Evolutionary conservation across 2,329 filamentous ascomycete species (phyloP), one percentile per base, ranked within the genome.

Genomic region (Cyphellophora europaea): DNA sequence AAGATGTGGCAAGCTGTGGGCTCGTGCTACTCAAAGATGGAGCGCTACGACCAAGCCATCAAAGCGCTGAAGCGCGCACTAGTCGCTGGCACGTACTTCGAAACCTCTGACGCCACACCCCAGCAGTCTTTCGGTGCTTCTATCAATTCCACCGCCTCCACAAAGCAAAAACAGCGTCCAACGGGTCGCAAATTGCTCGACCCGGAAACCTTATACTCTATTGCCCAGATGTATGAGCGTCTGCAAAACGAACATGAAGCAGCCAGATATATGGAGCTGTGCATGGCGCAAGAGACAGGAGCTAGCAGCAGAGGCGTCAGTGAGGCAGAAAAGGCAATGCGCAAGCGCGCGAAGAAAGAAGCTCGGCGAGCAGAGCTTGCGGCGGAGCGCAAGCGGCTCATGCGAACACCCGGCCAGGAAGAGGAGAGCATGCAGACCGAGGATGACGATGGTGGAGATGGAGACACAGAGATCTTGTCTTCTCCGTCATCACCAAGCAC

Each of bases 1-100:
- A 96, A 96, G 59, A 93, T 98, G 84, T 98, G 91, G 91, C 82
- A 91, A 66, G 91, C 91, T 0, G 87, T 98, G 4, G 91, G 85
- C 6, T 83, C 83, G 19, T 95, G 89, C 55, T 79, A 93, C 44
- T 82, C 89, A 42, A 89, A 88, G 55, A 93, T 95, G 71, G 81
- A 79, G 34, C 78, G 88, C 36, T 69, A 85, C 33, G 72, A 79
- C n/a, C 88, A 95, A 49, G 89, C 86, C 18, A 95, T 98, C 58
- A 91, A 93, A 52, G 86, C 91, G 1, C 77, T 94, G 49, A 98
- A 98, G 56, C 81, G 91, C 23, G 91, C 91, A 0, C 66, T 98
- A 5, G 74, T 91, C 1, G 87, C 88, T 2, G 87, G 93, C 35
- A 85, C 81, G 33, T 89, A 88, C 55, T 88, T 89, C 53, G 84